A percentile compares a stretch with the other conserved stretches of the same genome.
phyloP scores from a whole-genome alignment of 352 stramenopile species.

The Globisporangium recalcitrans region DNA sequence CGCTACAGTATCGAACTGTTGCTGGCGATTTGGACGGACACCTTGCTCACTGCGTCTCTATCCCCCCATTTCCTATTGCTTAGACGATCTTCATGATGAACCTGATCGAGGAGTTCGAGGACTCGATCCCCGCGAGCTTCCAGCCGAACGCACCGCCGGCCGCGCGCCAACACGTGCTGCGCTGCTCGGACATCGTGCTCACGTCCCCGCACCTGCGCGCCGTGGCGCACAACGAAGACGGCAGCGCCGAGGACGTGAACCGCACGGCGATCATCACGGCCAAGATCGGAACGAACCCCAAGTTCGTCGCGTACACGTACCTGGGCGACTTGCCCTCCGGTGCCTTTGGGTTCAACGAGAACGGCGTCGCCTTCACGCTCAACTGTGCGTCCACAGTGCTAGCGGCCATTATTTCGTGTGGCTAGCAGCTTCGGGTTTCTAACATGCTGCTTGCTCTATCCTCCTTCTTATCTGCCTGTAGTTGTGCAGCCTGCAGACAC shows the following conservation, averaged over 20 bases:
- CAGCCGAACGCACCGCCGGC: slow-evolving; percentile 18
- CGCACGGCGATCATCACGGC: slow-evolving; percentile 60
- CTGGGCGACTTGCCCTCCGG: slow-evolving; percentile 64
- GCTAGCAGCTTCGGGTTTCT: background rate
- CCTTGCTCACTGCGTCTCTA: background rate
- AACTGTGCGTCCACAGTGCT: slow-evolving; percentile 47
- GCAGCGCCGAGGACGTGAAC: slow-evolving; percentile 44
- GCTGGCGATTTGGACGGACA: too few relatives aligned
- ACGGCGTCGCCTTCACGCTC: slow-evolving; percentile 68
- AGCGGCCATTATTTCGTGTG: background rate
- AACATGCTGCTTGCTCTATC: background rate
- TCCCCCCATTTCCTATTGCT: too few relatives aligned
- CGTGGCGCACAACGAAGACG: slow-evolving; percentile 75
- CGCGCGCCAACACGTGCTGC: slow-evolving; percentile 29
- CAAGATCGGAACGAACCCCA: slow-evolving; percentile 38
- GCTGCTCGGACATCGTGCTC: slow-evolving; percentile 69
- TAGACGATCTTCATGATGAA: slow-evolving; percentile 70
- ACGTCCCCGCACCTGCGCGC: slow-evolving; percentile 32
- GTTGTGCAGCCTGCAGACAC: slow-evolving; percentile 63
- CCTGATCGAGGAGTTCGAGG: slow-evolving; percentile 68
- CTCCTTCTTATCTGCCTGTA: slow-evolving; percentile 11
- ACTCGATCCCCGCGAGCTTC: slow-evolving; percentile 44
- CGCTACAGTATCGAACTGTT: background rate
- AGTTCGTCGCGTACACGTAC: slow-evolving; percentile 74
- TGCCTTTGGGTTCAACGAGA: slow-evolving; percentile 66